phyloP scores from a whole-genome alignment of 371 early-diverging fungal genomes.

The Mortierella sp. region DNA sequence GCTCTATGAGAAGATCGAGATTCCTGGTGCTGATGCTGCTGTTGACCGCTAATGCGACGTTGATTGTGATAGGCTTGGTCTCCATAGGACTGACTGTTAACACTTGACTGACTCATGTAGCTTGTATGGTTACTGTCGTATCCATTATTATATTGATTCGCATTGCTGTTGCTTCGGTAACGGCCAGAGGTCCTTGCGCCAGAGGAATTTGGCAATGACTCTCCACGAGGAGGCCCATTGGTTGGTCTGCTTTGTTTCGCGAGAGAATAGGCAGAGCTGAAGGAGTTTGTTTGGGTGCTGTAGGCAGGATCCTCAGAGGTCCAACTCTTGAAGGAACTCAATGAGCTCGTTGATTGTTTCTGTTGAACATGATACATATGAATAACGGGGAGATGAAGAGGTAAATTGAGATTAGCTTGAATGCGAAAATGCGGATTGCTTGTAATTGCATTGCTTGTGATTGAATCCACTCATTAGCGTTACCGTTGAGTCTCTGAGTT shows the following conservation, averaged over 20 bases:
- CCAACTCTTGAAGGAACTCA: slow-evolving; percentile 40
- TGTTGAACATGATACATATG: slow-evolving; percentile 1
- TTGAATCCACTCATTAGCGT: background rate
- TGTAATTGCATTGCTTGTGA: background rate
- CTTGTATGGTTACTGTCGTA: slow-evolving; percentile 4
- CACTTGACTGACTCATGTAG: slow-evolving; percentile 12
- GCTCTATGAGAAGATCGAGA: slow-evolving; percentile 17
- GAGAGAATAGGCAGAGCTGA: slow-evolving; percentile 7
- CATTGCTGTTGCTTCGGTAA: slow-evolving; percentile 14
- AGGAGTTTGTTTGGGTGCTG: slow-evolving; percentile 27
- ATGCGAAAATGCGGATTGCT: background rate
- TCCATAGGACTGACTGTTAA: slow-evolving; percentile 4
- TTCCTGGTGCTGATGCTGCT: slow-evolving; percentile 18
- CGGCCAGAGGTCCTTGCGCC: background rate
- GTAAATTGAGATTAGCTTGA: background rate
- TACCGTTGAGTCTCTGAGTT: slow-evolving; percentile 34
- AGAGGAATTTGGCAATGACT: slow-evolving; percentile 8
- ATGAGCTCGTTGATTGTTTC: slow-evolving; percentile 35
- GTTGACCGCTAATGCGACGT: slow-evolving; percentile 1
- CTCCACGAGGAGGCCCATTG: slow-evolving; percentile 16
- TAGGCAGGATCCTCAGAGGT: slow-evolving; percentile 37
- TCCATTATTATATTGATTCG: slow-evolving; percentile 7
- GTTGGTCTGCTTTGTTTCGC: slow-evolving; percentile 5
- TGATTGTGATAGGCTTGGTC: slow-evolving; percentile 6
- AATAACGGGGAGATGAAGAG: slow-evolving; percentile 1